Conservation (phyloP, 345 rosid genomes). For the Angophora floribunda region DNA sequence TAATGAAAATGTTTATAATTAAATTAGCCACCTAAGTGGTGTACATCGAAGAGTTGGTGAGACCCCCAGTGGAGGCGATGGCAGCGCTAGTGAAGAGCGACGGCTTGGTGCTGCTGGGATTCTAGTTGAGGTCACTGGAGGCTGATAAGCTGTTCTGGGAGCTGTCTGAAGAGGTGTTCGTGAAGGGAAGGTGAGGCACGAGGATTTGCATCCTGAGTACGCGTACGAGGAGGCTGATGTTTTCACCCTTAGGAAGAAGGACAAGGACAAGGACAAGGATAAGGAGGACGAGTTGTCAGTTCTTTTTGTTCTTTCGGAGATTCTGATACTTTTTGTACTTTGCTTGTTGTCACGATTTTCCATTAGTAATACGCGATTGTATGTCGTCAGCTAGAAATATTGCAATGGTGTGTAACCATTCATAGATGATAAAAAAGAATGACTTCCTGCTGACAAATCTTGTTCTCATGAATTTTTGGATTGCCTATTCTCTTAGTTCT, state of each 20-base stretch:
- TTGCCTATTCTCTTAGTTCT: background rate
- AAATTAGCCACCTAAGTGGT: conserved; percentile 65
- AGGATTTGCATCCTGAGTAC: conserved; percentile 70
- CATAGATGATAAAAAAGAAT: background rate
- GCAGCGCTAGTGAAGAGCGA: conserved; percentile 53
- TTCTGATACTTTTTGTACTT: background rate
- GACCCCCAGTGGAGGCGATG: conserved; percentile 55
- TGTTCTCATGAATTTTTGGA: background rate
- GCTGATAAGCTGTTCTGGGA: conserved; percentile 44
- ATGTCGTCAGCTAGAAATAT: background rate
- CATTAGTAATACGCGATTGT: background rate
- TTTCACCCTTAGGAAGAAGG: background rate
- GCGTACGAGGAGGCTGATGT: background rate
- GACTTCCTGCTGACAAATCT: background rate
- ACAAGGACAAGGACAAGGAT: background rate
- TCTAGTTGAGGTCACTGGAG: no score
- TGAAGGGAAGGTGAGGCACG: conserved; percentile 64
- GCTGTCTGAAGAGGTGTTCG: conserved; percentile 35
- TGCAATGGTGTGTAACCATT: background rate
- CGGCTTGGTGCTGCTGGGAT: conserved; percentile 54
- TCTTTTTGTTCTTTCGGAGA: background rate
- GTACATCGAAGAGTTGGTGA: conserved; percentile 61
- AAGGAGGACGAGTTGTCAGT: background rate
- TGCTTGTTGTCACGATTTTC: background rate
- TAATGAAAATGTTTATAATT: no score